Evolutionary conservation across 257 asterid genomes (phyloP).

Genomic region (Marsdenia floribunda): DNA sequence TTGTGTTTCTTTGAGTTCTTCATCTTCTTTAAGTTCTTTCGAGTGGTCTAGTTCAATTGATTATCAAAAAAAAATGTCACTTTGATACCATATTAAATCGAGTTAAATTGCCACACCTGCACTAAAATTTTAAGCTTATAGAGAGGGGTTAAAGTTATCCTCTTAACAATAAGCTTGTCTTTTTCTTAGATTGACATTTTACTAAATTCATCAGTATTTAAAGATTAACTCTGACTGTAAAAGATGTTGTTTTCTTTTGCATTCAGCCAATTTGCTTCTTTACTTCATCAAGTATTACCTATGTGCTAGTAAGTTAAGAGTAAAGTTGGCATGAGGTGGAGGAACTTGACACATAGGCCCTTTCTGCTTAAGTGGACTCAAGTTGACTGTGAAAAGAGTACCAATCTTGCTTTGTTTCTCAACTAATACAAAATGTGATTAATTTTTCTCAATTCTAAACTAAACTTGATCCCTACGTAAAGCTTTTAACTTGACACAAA

Average conservation of each 20-base stretch:
- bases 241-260: not conserved
- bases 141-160: too few species aligned
- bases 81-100: too few species aligned
- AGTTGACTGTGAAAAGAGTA: not conserved
- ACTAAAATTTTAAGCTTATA: too few species aligned
- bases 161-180: too few species aligned
- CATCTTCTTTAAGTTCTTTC: too few species aligned
- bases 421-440: not conserved
- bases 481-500: not conserved
- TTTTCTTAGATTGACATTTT: not conserved
- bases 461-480: not conserved
- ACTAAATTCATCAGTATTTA: not conserved
- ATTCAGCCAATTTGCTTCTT: not conserved
- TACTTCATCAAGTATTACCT: not conserved
- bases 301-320: not conserved
- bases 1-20: too few species aligned
- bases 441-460: not conserved
- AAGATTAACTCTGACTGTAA: not conserved
- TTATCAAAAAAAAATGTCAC: too few species aligned
- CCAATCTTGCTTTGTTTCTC: not conserved
- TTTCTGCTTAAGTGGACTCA: not conserved
- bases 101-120: too few species aligned
- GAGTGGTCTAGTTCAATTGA: too few species aligned
- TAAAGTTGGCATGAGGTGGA: not conserved
- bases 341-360: not conserved